Evolutionary conservation across 371 early-diverging fungal species (phyloP), one percentile per base, ranked within the genome.

Genomic region (Coemansia sp.): DNA sequence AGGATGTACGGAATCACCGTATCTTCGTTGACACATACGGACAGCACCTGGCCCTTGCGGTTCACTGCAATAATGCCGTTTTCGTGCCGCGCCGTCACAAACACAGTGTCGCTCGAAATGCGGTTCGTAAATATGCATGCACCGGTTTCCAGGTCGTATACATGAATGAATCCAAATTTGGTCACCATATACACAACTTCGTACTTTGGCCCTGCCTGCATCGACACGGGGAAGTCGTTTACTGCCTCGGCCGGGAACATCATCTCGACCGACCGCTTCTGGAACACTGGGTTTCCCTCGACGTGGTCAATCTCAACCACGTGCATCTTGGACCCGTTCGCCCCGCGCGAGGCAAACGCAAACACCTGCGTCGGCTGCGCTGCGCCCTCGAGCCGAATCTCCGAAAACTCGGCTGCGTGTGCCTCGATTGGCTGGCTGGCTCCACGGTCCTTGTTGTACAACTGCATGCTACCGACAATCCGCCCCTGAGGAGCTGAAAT

Each of bases 341-440:
- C 87, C 30, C 87, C 86, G 53, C 97, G 89, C 42, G 91, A 91
- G 58, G 97, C 91, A 87, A 98, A 97, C 6, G 96, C 85, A 73
- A 98, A 97, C 21, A 97, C 84, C 73, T 93, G 94, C 60, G 92
- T 91, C 3, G 95, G 90, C 18, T 85, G 81, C 30, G 84, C 66
- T 0, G 89, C 87, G 18, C 89, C 90, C 60, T 96, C 96, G 6
- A 95, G 72, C 64, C 83, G 86, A 53, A 98, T 72, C 42, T 94
- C 91, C 25, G 97, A 95, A 82, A 98, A 98, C 7, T 94, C 92
- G 26, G 94, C 96, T 47, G 97, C 96, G 74, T 98, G 97, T 28
- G 96, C 99, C 82, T 98, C 98, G 58, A 98, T 91, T 58, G 92
- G 89, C 80, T 98, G 98, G 73, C 93, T 92, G 62, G 95, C 95